Evolutionary conservation across 495 filamentous ascomycete species (phyloP), one percentile per base, ranked within the genome.

Genomic region (Xylaria intraflava): DNA sequence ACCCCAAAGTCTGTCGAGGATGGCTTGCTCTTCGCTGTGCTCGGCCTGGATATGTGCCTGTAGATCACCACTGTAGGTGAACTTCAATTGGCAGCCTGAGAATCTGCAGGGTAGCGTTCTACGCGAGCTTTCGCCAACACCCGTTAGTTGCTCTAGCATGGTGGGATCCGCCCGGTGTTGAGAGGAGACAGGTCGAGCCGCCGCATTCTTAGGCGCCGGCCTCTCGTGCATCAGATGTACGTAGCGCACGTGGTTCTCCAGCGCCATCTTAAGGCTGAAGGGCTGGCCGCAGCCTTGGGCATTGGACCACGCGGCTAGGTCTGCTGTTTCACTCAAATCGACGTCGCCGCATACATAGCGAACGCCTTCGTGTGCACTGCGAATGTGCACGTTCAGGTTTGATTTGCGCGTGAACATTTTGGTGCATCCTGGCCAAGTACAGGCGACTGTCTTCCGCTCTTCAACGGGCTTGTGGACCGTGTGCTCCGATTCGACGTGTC

Each of bases 211-310:
- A 40, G 62, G 56, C 27, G 71, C 71, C 22, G 72, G 72, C 38
- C 74, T 66, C 20, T 71, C 65, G 30, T 82, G 71, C 3, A 83
- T 82, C 31, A 93, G 62, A 65, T 96, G 90, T 0, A 83, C 70
- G 9, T 80, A 88, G 19, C 87, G 83, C 35, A 94, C 76, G 57
- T 96, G 90, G 42, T 89, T 85, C 68, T 90, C 87, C 0, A 96
- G 73, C 44, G 78, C 82, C n/a, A 77, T 71, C 65, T 90, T 91
- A 53, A 82, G 83, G 22, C 73, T 72, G 55, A 89, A 90, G 16
- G 72, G 72, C 46, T 79, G 76, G 0, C 83, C 85, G 60, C 90
- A 96, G 2, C 85, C 87, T 49, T 77, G 69, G 29, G 79, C 65
- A 23, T 77, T 79, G 51, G 81, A 71, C 86, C 88, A 92, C n/a